Conservation (phyloP, 495 filamentous ascomycete species). For the Platismatia glauca region DNA sequence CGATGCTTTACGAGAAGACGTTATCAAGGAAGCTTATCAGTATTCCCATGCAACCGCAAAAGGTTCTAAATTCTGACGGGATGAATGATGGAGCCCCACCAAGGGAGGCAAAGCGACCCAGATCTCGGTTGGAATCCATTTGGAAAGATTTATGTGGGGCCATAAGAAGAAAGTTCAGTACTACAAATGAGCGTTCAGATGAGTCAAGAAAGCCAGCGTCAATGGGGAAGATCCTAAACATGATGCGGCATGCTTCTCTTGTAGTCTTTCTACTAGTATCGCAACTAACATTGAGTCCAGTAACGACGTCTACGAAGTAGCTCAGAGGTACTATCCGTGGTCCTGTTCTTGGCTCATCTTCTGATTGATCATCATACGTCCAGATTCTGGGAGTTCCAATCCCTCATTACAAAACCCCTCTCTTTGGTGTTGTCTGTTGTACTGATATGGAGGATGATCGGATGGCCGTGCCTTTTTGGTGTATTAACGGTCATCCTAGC, state of each 20-base stretch:
- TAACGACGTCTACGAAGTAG: slow-evolving; percentile 71
- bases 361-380: neutral
- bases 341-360: neutral
- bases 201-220: slow-evolving; percentile 52
- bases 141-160: neutral
- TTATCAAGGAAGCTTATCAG: slow-evolving; percentile 64
- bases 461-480: slow-evolving; percentile 68
- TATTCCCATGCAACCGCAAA: slow-evolving; percentile 22
- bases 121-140: neutral
- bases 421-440: slow-evolving; percentile 57
- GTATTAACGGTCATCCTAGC: slow-evolving; percentile 54
- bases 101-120: neutral
- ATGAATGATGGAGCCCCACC: neutral
- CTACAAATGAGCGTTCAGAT: slow-evolving; percentile 12
- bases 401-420: slow-evolving; percentile 58
- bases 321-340: slow-evolving; percentile 42
- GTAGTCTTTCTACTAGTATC: neutral
- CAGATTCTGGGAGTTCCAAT: slow-evolving; percentile 68
- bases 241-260: slow-evolving; percentile 45
- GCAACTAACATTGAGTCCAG: slow-evolving; percentile 21
- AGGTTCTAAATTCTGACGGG: slow-evolving; percentile 17
- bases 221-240: slow-evolving; percentile 75
- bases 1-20: slow-evolving; percentile 81
- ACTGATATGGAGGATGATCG: slow-evolving; percentile 66
- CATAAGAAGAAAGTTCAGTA: neutral